These are phyloP conservation scores for Podospora tetraspora DNA, from an alignment of 495 filamentous ascomycete genomes.

Conservation along the genomic window DNA sequence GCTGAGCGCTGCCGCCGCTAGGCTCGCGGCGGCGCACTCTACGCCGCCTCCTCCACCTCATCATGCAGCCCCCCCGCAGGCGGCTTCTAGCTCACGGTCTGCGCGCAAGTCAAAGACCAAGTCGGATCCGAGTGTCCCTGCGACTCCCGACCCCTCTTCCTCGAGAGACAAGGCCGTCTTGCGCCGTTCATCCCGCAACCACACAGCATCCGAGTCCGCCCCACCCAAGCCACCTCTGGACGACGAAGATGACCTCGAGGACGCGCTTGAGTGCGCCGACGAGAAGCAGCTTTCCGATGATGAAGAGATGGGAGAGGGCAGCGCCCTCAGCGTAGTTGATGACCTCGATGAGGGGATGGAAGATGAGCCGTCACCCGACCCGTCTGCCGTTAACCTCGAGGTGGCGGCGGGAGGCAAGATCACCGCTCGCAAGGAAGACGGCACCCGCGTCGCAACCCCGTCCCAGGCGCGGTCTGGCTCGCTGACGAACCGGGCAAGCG, in stretches of 20 bases:
- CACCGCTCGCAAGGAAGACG: conserved; percentile 94
- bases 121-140: conserved; percentile 33
- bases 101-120: conserved; percentile 46
- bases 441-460: conserved; percentile 82
- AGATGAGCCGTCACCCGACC: conserved; percentile 63
- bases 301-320: conserved; percentile 62
- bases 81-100: conserved; percentile 38
- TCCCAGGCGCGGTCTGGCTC: conserved; percentile 51
- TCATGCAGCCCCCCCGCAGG: conserved; percentile 29
- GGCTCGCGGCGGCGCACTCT: conserved; percentile 35
- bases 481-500: conserved; percentile 38
- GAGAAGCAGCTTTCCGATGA: conserved; percentile 80
- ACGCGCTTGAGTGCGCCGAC: conserved; percentile 87
- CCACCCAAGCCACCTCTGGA: conserved; percentile 49
- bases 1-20: conserved; percentile 37
- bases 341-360: conserved; percentile 88
- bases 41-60: conserved; percentile 29
- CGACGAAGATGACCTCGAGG: conserved; percentile 53
- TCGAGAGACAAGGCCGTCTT: conserved; percentile 47
- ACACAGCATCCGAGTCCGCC: conserved; percentile 41
- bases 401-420: conserved; percentile 86
- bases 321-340: conserved; percentile 78
- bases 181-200: conserved; percentile 53
- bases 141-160: conserved; percentile 34
- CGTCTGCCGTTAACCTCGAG: conserved; percentile 87